phyloP scores from a whole-genome alignment of 208 protist species.

The Trypanosomatidae sp. region DNA sequence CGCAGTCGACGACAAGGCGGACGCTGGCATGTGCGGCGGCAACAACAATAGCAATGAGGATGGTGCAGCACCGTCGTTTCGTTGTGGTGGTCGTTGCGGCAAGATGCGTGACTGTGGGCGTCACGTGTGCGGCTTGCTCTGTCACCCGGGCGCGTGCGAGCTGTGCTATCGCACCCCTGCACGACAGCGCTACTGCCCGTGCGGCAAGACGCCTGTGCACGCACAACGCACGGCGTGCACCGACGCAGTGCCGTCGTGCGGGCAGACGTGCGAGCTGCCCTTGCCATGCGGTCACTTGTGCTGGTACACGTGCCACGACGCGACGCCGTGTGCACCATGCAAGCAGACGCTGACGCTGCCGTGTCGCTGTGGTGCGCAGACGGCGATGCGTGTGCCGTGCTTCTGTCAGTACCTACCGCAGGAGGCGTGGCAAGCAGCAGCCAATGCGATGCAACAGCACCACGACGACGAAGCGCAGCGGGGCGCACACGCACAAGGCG shows the following conservation, averaged over 20 bases:
- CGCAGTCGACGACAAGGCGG: background rate
- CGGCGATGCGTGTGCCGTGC: slow-evolving; percentile 33
- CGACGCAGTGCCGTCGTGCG: slow-evolving; percentile 80
- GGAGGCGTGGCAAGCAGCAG: slow-evolving; percentile 42
- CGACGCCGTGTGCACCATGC: slow-evolving; percentile 64
- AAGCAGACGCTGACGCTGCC: slow-evolving; percentile 18
- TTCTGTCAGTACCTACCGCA: slow-evolving; percentile 58
- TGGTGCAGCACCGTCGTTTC: slow-evolving; percentile 13
- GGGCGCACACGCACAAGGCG: too few relatives aligned
- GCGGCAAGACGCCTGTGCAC: slow-evolving; percentile 16
- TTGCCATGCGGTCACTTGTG: slow-evolving; percentile 82
- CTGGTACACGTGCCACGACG: slow-evolving; percentile 61
- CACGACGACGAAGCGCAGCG: too few relatives aligned
- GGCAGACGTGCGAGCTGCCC: slow-evolving; percentile 47
- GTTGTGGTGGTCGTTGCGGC: slow-evolving; percentile 23
- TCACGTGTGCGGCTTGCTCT: slow-evolving; percentile 59
- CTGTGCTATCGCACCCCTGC: slow-evolving; percentile 38
- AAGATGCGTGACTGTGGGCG: slow-evolving; percentile 70
- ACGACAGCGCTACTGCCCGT: slow-evolving; percentile 32
- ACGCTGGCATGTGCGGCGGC: background rate
- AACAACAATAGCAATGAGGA: background rate
- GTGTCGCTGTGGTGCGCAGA: slow-evolving; percentile 55
- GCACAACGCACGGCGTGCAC: slow-evolving; percentile 36
- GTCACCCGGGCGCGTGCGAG: slow-evolving; percentile 67
- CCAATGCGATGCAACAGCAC: too few relatives aligned